Evolutionary conservation across 2,329 filamentous ascomycete species (phyloP).

Genomic region (Colletotrichum simmondsii): DNA sequence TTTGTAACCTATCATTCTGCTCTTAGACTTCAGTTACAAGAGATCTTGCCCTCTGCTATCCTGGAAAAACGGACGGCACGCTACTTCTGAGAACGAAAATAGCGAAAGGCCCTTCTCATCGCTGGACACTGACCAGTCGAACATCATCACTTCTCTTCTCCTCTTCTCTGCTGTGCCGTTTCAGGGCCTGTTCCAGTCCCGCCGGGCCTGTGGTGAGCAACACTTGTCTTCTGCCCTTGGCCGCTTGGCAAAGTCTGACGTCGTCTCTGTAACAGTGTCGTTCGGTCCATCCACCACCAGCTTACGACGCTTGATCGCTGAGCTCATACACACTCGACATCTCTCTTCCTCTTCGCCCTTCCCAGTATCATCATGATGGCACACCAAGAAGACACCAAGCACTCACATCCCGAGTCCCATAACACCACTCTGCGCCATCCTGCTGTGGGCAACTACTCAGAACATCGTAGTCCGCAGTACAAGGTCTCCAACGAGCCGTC

Average conservation of each 20-base stretch:
- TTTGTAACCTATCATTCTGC: neutral
- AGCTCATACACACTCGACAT: neutral
- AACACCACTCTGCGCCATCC: neutral
- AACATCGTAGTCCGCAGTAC: slow-evolving; percentile 20
- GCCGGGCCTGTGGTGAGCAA: neutral
- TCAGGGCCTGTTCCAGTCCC: neutral
- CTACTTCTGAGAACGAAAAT: neutral
- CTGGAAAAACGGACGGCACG: slow-evolving; percentile 7
- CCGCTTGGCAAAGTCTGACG: neutral
- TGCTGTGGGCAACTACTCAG: slow-evolving; percentile 3
- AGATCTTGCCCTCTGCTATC: neutral
- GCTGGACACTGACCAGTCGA: neutral
- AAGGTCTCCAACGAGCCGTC: slow-evolving; percentile 21
- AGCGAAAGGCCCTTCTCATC: neutral
- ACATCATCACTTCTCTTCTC: neutral
- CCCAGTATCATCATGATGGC: neutral
- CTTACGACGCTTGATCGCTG: slow-evolving; percentile 6
- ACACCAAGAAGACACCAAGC: neutral
- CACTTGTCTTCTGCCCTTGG: neutral
- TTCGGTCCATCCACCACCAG: neutral
- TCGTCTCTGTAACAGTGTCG: neutral
- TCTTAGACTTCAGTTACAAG: neutral
- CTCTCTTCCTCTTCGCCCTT: neutral
- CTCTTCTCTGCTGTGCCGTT: neutral
- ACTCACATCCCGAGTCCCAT: neutral